phyloP scores from a whole-genome alignment of 2,329 filamentous ascomycete genomes.

The Xylariaceae sp. region DNA sequence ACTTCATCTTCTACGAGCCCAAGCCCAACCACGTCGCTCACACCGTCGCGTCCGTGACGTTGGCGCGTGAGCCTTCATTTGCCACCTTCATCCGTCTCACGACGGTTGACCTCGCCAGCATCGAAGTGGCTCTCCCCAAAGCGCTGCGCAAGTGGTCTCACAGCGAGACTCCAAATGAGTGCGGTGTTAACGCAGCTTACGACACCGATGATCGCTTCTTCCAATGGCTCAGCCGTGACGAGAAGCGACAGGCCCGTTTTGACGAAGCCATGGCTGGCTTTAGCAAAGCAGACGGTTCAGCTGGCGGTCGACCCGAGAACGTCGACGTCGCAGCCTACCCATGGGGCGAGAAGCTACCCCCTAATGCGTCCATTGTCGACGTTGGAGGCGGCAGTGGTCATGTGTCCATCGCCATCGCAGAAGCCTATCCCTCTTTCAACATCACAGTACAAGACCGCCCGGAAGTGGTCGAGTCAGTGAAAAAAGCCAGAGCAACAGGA shows the following conservation, averaged over 20 bases:
- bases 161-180: background rate
- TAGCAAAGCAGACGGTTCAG: background rate
- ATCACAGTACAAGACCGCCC: background rate
- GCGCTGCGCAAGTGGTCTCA: background rate
- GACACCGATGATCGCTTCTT: conserved; percentile 2
- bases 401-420: background rate
- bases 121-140: background rate
- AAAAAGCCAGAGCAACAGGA: background rate
- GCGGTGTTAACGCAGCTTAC: conserved; percentile 4
- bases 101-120: background rate
- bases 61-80: background rate
- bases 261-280: conserved; percentile 3
- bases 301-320: background rate
- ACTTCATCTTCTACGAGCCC: conserved; percentile 1
- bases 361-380: background rate
- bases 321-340: background rate
- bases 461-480: background rate
- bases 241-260: background rate
- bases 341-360: background rate
- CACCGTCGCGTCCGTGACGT: background rate
- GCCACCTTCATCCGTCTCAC: background rate
- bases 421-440: background rate
- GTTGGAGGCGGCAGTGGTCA: background rate
- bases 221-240: background rate
- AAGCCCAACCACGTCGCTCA: background rate